Percentiles rank a stretch among this genome's conserved stretches.
Conservation (phyloP, 805 yeast genomes). For the Groenewaldozyma tartarivorans region DNA sequence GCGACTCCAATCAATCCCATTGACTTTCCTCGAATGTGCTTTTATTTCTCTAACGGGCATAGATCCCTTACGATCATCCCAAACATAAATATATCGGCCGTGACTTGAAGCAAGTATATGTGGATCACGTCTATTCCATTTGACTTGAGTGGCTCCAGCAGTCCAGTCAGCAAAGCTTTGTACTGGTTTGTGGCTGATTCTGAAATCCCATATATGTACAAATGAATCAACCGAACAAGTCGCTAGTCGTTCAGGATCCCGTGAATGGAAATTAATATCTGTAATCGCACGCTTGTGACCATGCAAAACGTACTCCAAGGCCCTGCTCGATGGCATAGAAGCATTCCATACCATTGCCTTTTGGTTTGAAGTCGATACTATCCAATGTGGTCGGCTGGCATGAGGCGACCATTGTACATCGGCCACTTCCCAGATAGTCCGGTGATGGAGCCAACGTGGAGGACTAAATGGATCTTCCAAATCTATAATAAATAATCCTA, state of each 20-base stretch:
- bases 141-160: conserved; percentile 90
- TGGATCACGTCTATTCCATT: conserved; percentile 77
- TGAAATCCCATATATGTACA: conserved; percentile 83
- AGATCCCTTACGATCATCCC: conserved; percentile 86
- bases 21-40: conserved; percentile 81
- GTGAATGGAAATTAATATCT: conserved; percentile 87
- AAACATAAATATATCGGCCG: conserved; percentile 65
- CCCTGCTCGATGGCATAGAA: conserved; percentile 56
- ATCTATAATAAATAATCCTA: conserved; percentile 85
- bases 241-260: conserved; percentile 76
- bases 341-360: conserved; percentile 94
- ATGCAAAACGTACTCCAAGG: conserved; percentile 81
- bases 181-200: conserved; percentile 63
- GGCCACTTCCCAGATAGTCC: conserved; percentile 96
- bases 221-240: conserved; percentile 90
- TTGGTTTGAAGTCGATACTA: conserved; percentile 88
- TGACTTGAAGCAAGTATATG: conserved; percentile 79
- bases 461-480: conserved; percentile 91
- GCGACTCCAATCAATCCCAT: conserved; percentile 78
- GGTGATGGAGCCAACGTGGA: conserved; percentile 87
- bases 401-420: conserved; percentile 99
- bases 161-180: conserved; percentile 86
- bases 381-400: conserved; percentile 75
- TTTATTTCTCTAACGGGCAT: conserved; percentile 54
- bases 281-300: conserved; percentile 90